Base-by-base conservation (phyloP, 345 rosid species). In the Aquilaria yunnanensis region DNA sequence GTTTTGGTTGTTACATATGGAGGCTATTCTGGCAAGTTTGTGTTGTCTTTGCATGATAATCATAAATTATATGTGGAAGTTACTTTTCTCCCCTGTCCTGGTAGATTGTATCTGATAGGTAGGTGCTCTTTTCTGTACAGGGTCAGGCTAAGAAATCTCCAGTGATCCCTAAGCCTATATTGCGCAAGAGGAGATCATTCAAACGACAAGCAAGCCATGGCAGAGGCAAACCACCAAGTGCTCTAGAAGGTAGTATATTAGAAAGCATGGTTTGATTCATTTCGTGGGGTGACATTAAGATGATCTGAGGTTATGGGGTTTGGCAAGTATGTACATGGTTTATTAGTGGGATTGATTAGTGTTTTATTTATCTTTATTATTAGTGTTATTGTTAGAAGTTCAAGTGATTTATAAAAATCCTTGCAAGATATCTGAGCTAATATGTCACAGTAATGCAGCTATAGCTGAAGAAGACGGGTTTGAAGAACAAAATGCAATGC, bases 181-280 rank as follows among this genome's bases (percentile, higher is more conserved):
- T 84, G 48, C 96, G 96, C 4, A 89, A 89, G 76, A 81, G 77
- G 77, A 83, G 96, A 71, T 82, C 96, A 11, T 78, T 85, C 72
- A 94, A 85, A 67, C 82, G 95, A 60, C 95, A 85, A 63, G 74
- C 74, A 47, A 82, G 88, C 69, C 85, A 77, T 62, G 96, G 96
- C 67, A 86, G 95, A 70, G 84, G 84, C 81, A 94, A 85, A 73
- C 87, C 78, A 63, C 80, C 72, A 11, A 65, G 61, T 62, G 54
- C 80, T 23, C 66, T 87, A 74, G 82, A 76, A 67, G 87, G 97
- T 90, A 68, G 97, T 90, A 68, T 51, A 70, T 60, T 68, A 51
- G 51, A 16, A 37, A 37, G 43, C 43, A 37, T 37, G 43, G 0
- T 16, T 16, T 16, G 23, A 16, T 16, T 16, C 23, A 16, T 16